Base-by-base conservation (phyloP, 139 green algal genomes). In the Choricystis sp. region DNA sequence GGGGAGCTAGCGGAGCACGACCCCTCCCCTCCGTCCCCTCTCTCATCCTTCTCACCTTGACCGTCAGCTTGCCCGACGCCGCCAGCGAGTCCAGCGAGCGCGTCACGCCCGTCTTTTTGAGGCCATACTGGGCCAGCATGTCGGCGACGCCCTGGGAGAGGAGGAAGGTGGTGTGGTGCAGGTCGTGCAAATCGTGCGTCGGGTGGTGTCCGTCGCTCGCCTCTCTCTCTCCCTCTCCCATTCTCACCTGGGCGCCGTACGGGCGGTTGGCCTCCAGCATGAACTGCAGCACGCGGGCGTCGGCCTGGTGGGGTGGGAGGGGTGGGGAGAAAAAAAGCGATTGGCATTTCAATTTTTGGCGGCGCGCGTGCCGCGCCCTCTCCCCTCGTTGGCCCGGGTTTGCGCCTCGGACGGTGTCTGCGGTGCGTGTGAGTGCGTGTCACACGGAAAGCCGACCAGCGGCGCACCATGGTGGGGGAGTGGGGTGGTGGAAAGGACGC, bases 41-140 rank as follows among this genome's bases (percentile, higher is more conserved):
- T 23, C 27, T 64, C 52, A 66, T 69, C 77, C 72, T 66, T 67
- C 70, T 73, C 31, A 71, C 82, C 76, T 91, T 91, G 57, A 62
- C 74, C 16, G 65, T 72, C 57, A 92, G 69, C 31, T 79, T 79
- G 30, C 68, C 70, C 1, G 65, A 4, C 16, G 79, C 74, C 14
- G 61, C 63, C 24, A 90, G 69, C 3, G 64, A 27, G 31, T 82
- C 80, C 0, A 89, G 62, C 1, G 85, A 77, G 56, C 78, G 83
- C 49, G 86, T 73, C 1, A 83, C 76, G 55, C 77, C 69, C 19
- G 71, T 30, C 40, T 92, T 92, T 63, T 90, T 90, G 24, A 89
- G 65, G 16, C 83, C 81, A 52, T 74, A 75, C 24, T 78, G 72
- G 16, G 82, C 79, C 48, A 89, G 66, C 49, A 80, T 75, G 60